Percentiles rank a stretch among this genome's conserved stretches.
Conservation (phyloP, 176 grass and related monocot genomes). For the Avena atlantica region DNA sequence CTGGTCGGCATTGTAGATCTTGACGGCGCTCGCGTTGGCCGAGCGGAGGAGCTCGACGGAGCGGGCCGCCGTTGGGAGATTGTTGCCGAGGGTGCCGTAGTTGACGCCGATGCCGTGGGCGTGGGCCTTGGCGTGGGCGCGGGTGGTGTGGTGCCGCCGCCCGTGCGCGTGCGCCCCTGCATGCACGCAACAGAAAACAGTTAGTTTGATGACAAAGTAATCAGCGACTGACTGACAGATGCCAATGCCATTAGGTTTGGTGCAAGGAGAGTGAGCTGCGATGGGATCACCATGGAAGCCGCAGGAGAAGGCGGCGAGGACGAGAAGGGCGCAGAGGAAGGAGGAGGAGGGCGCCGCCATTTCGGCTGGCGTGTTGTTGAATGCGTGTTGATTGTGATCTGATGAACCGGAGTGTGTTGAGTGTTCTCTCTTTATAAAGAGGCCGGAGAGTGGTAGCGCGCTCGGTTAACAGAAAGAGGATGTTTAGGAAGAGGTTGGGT, state of each 20-base stretch:
- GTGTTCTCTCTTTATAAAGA: background rate
- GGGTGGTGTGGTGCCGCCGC: background rate
- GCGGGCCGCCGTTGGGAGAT: constrained; percentile 60
- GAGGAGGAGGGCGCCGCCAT: background rate
- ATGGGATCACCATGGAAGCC: constrained; percentile 15
- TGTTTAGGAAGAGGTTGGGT: background rate
- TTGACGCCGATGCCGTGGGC: constrained; percentile 71
- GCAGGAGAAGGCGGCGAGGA: constrained; percentile 17
- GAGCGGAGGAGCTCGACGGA: constrained; percentile 66
- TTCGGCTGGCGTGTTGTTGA: constrained; percentile 5
- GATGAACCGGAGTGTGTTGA: background rate
- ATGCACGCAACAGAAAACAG: constrained; percentile 8
- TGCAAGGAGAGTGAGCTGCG: background rate
- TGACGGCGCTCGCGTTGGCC: constrained; percentile 66
- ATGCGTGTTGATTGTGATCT: background rate
- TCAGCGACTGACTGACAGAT: background rate
- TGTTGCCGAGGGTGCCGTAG: constrained; percentile 79
- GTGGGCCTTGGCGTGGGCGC: background rate
- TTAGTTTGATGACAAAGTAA: background rate
- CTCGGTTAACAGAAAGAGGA: background rate
- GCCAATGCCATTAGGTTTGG: background rate
- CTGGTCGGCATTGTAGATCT: constrained; percentile 90
- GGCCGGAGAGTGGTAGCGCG: background rate
- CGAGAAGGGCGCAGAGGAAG: constrained; percentile 21
- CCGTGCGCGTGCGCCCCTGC: background rate